Evolutionary conservation across 192 early-diverging fungal species (phyloP), one percentile per base, ranked within the genome.

Genomic region (Linnemannia elongata): DNA sequence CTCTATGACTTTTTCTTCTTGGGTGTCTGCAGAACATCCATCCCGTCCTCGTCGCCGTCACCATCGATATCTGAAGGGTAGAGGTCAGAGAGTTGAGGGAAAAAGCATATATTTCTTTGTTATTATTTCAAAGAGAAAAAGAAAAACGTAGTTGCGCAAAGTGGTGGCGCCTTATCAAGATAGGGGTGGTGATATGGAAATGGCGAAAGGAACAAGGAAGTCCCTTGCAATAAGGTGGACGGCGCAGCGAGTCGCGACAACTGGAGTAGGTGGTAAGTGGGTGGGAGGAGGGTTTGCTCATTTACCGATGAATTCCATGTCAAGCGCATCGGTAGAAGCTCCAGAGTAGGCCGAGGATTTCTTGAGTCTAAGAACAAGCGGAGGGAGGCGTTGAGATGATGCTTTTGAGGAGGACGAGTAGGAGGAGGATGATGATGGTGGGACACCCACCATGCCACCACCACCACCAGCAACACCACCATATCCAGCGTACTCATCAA

Each of bases 221-320:
- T 30, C 9, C 17, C 35, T 27, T 24, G 24, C 8, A 44, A 76
- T 47, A 66, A 0, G 41, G 35, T 24, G 24, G 38, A 24, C 41
- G 24, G 38, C 35, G 69, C 35, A 22, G 45, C 6, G 72, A 42
- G 18, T 52, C 69, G 69, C 35, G 69, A 71, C 69, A 41, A 17
- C 41, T 71, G 18, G 15, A 22, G 22, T 42, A 41, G 60, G 30
- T 17, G 52, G 24, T 8, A 55, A 36, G 44, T 30, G 13, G 39
- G 45, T 73, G 27, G 27, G 15, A n/a, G 20, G 69, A 8, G 13
- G 42, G 20, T 30, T 8, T 18, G 72, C 52, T 33, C 1, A 74
- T 44, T 81, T 75, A 87, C 85, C 85, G 49, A 87, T 87, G 69
- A 81, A 87, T 41, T 81, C 84, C n/a, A 73, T 74, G 72, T 86